Percentiles rank a stretch among this genome's conserved stretches.
These are phyloP conservation scores for Rostrohypoxylon terebratum DNA, from an alignment of 495 filamentous ascomycete genomes.

Conservation along the genomic window DNA sequence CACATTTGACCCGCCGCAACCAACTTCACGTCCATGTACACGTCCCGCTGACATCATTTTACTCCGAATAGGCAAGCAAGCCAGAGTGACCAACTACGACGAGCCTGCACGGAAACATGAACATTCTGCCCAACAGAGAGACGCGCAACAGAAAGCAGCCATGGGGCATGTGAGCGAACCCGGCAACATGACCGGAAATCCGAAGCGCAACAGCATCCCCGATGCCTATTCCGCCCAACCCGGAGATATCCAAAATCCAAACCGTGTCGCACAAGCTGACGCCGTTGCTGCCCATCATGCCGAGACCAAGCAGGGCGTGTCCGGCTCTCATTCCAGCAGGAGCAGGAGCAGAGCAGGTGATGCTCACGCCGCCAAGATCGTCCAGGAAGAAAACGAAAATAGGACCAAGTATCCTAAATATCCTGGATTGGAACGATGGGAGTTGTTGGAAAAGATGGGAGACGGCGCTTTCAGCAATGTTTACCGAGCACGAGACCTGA, in stretches of 20 bases:
- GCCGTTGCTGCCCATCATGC: constrained; percentile 67
- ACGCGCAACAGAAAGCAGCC: constrained; percentile 54
- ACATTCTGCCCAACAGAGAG: constrained; percentile 65
- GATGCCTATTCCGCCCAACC: constrained; percentile 68
- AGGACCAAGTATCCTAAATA: constrained; percentile 90
- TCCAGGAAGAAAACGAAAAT: constrained; percentile 88
- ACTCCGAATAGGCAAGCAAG: constrained; percentile 76
- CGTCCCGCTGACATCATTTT: constrained; percentile 49
- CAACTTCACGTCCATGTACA: constrained; percentile 14
- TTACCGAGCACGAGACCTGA: constrained; percentile 83
- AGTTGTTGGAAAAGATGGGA: constrained; percentile 96
- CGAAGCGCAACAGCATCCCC: constrained; percentile 49
- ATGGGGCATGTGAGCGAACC: constrained; percentile 63
- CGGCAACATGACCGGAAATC: constrained; percentile 57
- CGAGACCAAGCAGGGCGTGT: constrained; percentile 51
- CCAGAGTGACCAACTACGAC: constrained; percentile 74
- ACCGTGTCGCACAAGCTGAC: constrained; percentile 73
- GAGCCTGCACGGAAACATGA: constrained; percentile 64
- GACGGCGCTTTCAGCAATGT: constrained; percentile 99
- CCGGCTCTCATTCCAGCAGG: constrained; percentile 39
- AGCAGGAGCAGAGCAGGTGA: constrained; percentile 67
- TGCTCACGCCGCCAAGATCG: constrained; percentile 79
- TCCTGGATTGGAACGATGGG: constrained; percentile 91
- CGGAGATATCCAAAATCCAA: constrained; percentile 65
- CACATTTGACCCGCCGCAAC: constrained; percentile 10